Conservation (phyloP, 2,329 filamentous ascomycete species). For the Sphaerostilbella broomeana region DNA sequence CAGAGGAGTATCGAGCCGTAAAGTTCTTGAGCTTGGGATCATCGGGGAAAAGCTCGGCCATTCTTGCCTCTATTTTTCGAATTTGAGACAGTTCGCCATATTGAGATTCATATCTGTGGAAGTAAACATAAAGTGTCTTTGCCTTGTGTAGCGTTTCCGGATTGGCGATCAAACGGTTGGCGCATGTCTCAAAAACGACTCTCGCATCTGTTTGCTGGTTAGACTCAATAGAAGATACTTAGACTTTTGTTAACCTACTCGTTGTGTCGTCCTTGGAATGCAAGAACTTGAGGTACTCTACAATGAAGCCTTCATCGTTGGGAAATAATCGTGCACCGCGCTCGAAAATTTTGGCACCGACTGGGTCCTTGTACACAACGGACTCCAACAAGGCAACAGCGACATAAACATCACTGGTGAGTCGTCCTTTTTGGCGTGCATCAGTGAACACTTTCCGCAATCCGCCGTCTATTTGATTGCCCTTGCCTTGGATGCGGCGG, state of each 20-base stretch:
- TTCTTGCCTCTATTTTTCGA: slow-evolving; percentile 81
- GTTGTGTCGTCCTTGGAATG: slow-evolving; percentile 89
- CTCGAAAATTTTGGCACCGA: slow-evolving; percentile 93
- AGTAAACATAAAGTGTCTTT: slow-evolving; percentile 81
- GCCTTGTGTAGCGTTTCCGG: slow-evolving; percentile 67
- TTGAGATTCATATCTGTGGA: slow-evolving; percentile 91
- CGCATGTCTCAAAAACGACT: slow-evolving; percentile 91
- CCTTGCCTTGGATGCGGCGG: slow-evolving; percentile 86
- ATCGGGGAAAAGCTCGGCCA: slow-evolving; percentile 88
- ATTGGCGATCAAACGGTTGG: slow-evolving; percentile 73
- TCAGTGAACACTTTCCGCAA: slow-evolving; percentile 85
- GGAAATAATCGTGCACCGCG: slow-evolving; percentile 89
- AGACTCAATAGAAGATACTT: slow-evolving; percentile 10
- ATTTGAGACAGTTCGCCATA: slow-evolving; percentile 92
- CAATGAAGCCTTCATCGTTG: slow-evolving; percentile 84
- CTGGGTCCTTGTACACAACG: slow-evolving; percentile 88
- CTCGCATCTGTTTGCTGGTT: slow-evolving; percentile 62
- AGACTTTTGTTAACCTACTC: slow-evolving; percentile 54
- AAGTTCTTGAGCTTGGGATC: slow-evolving; percentile 74
- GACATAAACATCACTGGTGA: slow-evolving; percentile 93
- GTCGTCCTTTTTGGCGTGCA: slow-evolving; percentile 75
- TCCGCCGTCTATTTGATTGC: slow-evolving; percentile 59
- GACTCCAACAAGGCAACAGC: slow-evolving; percentile 90
- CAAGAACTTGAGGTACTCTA: slow-evolving; percentile 94
- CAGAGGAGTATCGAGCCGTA: slow-evolving; percentile 63